Percentiles rank a stretch among this genome's conserved stretches.
Conservation (phyloP, 805 yeast genomes). For the Sugiyamaella smithiae region DNA sequence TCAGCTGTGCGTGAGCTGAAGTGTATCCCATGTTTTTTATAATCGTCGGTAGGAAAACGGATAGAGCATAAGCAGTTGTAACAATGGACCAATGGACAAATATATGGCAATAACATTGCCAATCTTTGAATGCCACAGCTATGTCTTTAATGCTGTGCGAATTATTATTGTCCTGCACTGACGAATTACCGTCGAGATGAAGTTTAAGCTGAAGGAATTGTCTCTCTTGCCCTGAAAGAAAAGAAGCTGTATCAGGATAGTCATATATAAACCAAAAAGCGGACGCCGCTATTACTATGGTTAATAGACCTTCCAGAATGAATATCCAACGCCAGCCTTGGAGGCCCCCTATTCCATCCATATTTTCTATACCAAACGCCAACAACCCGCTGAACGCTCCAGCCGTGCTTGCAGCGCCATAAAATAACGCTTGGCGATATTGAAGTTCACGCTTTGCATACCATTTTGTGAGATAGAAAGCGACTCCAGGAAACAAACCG, state of each 20-base stretch:
- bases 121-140: constrained; percentile 15
- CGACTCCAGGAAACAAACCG: constrained; percentile 45
- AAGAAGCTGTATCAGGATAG: constrained; percentile 55
- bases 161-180: neutral
- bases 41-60: constrained; percentile 45
- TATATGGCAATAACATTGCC: constrained; percentile 6
- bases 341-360: constrained; percentile 41
- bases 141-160: neutral
- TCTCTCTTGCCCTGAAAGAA: constrained; percentile 44
- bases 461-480: constrained; percentile 30
- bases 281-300: constrained; percentile 34
- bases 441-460: constrained; percentile 42
- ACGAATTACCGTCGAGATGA: constrained; percentile 8
- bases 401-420: constrained; percentile 25
- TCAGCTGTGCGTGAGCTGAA: constrained; percentile 42
- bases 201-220: constrained; percentile 51
- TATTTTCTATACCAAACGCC: constrained; percentile 44
- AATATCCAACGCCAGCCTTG: constrained; percentile 42
- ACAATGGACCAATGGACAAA: neutral
- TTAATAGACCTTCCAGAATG: constrained; percentile 42
- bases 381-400: constrained; percentile 41
- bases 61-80: constrained; percentile 16
- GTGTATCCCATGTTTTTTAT: constrained; percentile 41
- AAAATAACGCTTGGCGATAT: constrained; percentile 40
- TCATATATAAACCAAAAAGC: constrained; percentile 40